Percentiles rank a stretch among this genome's conserved stretches.
Evolutionary conservation across 148 eudicot genomes (phyloP).

Genomic region (Fallopia convolvulus): DNA sequence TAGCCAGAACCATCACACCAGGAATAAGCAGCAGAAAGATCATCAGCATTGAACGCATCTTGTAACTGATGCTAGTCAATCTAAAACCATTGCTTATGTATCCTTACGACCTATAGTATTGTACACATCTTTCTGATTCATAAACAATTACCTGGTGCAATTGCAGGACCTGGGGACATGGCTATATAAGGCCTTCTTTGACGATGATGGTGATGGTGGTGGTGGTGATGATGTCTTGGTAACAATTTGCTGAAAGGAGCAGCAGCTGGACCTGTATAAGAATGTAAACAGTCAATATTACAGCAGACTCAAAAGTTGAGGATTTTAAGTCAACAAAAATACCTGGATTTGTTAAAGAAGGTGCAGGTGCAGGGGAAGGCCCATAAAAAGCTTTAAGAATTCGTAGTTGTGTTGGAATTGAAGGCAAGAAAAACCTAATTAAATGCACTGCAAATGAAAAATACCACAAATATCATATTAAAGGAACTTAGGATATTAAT

Average conservation of each 20-base stretch:
- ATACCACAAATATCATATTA: neutral
- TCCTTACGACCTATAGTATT: neutral
- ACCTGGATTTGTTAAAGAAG: slow-evolving; percentile 60
- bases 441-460: slow-evolving; percentile 30
- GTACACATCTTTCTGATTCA: neutral
- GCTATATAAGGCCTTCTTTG: slow-evolving; percentile 26
- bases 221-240: slow-evolving; percentile 39
- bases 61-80: neutral
- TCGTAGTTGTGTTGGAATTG: slow-evolving; percentile 16
- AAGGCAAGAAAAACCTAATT: slow-evolving; percentile 24
- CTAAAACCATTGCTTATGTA: neutral
- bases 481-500: neutral
- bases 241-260: slow-evolving; percentile 28
- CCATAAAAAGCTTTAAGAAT: slow-evolving; percentile 25
- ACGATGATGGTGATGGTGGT: slow-evolving; percentile 39
- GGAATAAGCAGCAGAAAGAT: neutral
- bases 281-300: slow-evolving; percentile 13
- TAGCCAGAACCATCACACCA: neutral
- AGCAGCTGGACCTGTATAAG: slow-evolving; percentile 39
- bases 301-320: neutral
- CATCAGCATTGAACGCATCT: neutral
- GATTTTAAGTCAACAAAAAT: slow-evolving; percentile 6
- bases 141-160: slow-evolving; percentile 41
- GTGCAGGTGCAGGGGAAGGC: slow-evolving; percentile 25
- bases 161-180: slow-evolving; percentile 47